Evolutionary conservation across 768 basidiomycete species (phyloP).

Genomic region (Multifurca ochricompacta): DNA sequence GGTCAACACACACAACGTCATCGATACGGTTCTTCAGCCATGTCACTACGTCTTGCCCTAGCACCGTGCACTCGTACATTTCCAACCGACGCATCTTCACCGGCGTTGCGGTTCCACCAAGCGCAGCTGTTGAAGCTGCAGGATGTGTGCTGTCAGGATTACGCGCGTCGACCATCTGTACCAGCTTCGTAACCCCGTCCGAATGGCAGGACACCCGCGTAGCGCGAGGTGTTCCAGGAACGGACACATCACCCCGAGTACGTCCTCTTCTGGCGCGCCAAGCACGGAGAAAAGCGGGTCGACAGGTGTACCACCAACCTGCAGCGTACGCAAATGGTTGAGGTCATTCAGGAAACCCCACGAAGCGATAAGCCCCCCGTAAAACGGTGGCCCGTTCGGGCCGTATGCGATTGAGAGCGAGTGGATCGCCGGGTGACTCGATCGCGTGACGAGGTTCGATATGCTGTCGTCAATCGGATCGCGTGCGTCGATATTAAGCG

Average conservation of each 20-base stretch:
- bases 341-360: slow-evolving; percentile 64
- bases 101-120: slow-evolving; percentile 43
- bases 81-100: slow-evolving; percentile 50
- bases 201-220: slow-evolving; percentile 58
- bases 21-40: slow-evolving; percentile 60
- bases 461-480: slow-evolving; percentile 71
- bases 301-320: slow-evolving; percentile 56
- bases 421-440: slow-evolving; percentile 47
- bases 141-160: slow-evolving; percentile 46
- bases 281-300: slow-evolving; percentile 56
- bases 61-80: slow-evolving; percentile 54
- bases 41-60: slow-evolving; percentile 61
- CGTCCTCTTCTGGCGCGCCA: slow-evolving; percentile 53
- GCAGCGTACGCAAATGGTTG: slow-evolving; percentile 47
- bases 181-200: slow-evolving; percentile 59
- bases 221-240: slow-evolving; percentile 50
- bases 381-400: slow-evolving; percentile 34
- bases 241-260: slow-evolving; percentile 53
- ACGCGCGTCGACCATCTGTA: slow-evolving; percentile 62
- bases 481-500: slow-evolving; percentile 65
- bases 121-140: slow-evolving; percentile 26
- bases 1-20: slow-evolving; percentile 55
- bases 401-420: slow-evolving; percentile 60
- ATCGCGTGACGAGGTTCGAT: slow-evolving; percentile 50
- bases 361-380: slow-evolving; percentile 51